Evolutionary conservation across 2,329 filamentous ascomycete genomes (phyloP), one percentile per base, ranked within the genome.

Genomic region (Ascochyta koolunga): DNA sequence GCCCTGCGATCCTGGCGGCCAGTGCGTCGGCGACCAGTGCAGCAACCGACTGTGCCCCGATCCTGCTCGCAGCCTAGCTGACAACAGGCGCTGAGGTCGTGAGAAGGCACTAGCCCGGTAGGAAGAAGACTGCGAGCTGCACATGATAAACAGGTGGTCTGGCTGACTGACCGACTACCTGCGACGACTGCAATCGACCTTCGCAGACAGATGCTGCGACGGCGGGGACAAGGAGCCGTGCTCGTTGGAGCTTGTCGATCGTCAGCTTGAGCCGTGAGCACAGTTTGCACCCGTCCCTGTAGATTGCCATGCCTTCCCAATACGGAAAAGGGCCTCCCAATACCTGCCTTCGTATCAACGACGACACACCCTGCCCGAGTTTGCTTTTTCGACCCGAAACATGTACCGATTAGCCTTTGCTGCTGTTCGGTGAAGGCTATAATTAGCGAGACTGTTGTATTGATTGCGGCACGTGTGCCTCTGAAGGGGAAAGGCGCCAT

Each of bases 391-490:
- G 64, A 64, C 60, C 65, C 64, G 51, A 53, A 52, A 50, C 42
- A 56, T 58, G 62, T 44, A 50, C 53, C 52, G 38, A 60, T 64
- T 56, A 45, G 58, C 45, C 37, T 56, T 46, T 35, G 40, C 39
- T 40, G 50, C 50, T 38, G 50, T 51, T 55, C 57, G 51, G 58
- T 57, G 61, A 57, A 50, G 45, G 43, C 68, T 72, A 72, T 67
- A 67, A 65, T 67, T 72, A 72, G 66, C 44, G 35, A 36, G 41
- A 36, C 25, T 48, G 43, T 54, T 64, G 67, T 73, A 72, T 72
- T 70, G 69, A 64, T 53, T 70, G 62, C 65, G 65, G 70, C 69
- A 73, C 69, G 65, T 71, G 70, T 70, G 56, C 36, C 48, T 50
- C 61, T 44, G 49, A 68, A 65, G 56, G 46, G 57, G 66, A 59